Percentiles rank a stretch among this genome's conserved stretches.
Conservation (phyloP, 805 yeast species). For the Kuraishia borneana region DNA sequence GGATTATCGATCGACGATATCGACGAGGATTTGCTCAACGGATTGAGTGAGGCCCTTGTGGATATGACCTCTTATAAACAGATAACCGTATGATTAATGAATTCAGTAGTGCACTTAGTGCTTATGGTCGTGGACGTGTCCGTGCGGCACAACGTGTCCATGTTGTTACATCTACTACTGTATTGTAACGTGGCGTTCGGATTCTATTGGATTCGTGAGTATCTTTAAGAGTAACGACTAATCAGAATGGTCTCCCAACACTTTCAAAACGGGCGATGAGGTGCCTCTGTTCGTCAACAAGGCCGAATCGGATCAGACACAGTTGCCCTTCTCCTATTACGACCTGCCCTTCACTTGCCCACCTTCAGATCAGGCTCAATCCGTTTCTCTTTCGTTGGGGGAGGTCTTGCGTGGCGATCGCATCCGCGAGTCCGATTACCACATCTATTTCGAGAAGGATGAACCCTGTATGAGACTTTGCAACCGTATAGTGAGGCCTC, state of each 20-base stretch:
- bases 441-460: constrained; percentile 54
- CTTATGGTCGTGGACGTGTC: too few species aligned
- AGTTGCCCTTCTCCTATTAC: constrained; percentile 66
- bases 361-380: constrained; percentile 38
- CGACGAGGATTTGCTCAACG: constrained; percentile 67
- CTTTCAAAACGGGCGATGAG: constrained; percentile 37
- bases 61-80: too few species aligned
- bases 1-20: constrained; percentile 73
- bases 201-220: background rate
- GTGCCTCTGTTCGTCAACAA: constrained; percentile 69
- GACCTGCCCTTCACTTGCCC: constrained; percentile 78
- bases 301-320: constrained; percentile 67
- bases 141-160: too few species aligned
- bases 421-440: constrained; percentile 63
- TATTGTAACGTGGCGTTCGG: background rate
- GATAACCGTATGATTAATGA: too few species aligned
- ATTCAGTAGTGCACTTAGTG: too few species aligned
- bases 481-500: constrained; percentile 44
- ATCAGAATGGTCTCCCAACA: constrained; percentile 21
- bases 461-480: constrained; percentile 57
- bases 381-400: constrained; percentile 59
- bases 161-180: too few species aligned
- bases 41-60: constrained; percentile 42
- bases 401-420: constrained; percentile 77
- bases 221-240: background rate